phyloP scores from a whole-genome alignment of 2,329 filamentous ascomycete species.

The Monilinia polystroma region DNA sequence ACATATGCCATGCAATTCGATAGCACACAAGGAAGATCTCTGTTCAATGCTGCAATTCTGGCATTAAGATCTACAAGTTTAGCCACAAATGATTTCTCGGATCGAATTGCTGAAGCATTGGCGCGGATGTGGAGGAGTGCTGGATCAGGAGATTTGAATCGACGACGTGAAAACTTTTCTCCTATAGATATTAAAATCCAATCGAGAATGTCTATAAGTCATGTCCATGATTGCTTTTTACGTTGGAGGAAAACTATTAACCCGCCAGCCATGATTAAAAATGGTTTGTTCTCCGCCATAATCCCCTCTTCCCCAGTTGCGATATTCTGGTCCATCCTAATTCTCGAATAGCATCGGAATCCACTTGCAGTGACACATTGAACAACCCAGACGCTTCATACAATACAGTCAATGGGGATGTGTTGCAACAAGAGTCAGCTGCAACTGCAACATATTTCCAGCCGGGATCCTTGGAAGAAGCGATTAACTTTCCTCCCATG shows the following conservation, averaged over 20 bases:
- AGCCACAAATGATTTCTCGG: slow-evolving; percentile 60
- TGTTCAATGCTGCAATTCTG: slow-evolving; percentile 59
- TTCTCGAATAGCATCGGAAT: not conserved
- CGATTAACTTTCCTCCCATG: slow-evolving; percentile 18
- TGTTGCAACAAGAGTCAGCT: slow-evolving; percentile 12
- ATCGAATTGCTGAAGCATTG: slow-evolving; percentile 63
- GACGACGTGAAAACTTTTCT: slow-evolving; percentile 29
- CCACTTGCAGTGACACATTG: not conserved
- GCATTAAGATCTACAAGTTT: slow-evolving; percentile 60
- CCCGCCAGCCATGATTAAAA: slow-evolving; percentile 9
- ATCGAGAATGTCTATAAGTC: slow-evolving; percentile 65
- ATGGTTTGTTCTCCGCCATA: not conserved
- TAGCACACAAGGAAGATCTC: slow-evolving; percentile 52
- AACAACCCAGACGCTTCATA: slow-evolving; percentile 7
- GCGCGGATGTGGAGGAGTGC: slow-evolving; percentile 58
- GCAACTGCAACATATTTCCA: slow-evolving; percentile 17
- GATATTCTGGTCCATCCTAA: not conserved
- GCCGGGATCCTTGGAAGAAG: slow-evolving; percentile 15
- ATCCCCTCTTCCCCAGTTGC: not conserved
- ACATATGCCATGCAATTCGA: slow-evolving; percentile 60
- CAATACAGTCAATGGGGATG: not conserved
- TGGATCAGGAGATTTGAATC: slow-evolving; percentile 23
- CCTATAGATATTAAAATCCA: slow-evolving; percentile 62
- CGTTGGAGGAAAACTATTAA: slow-evolving; percentile 54
- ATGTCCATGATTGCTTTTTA: slow-evolving; percentile 67